phyloP scores from a whole-genome alignment of 192 early-diverging fungal genomes.

The Coemansia pectinata region DNA sequence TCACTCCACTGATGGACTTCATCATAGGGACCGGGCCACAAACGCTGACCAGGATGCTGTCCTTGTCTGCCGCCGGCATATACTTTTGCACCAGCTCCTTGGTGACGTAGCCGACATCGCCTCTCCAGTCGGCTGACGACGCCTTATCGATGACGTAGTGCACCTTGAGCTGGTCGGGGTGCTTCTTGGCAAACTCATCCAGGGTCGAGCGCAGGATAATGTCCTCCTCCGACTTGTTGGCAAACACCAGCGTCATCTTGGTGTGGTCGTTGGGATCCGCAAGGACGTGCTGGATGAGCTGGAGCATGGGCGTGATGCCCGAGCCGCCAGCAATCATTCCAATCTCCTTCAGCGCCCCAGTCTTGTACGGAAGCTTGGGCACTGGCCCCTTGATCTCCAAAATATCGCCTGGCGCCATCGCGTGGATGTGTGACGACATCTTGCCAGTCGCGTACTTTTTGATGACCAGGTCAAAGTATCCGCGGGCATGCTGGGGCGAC shows the following conservation, averaged over 20 bases:
- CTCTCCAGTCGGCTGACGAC: constrained; percentile 62
- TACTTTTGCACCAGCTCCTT: constrained; percentile 67
- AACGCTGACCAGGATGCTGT: constrained; percentile 60
- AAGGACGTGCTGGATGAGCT: constrained; percentile 71
- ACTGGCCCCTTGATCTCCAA: constrained; percentile 84
- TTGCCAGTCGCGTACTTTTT: constrained; percentile 74
- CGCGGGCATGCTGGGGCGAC: constrained; percentile 56
- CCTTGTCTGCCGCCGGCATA: constrained; percentile 61
- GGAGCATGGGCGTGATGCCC: constrained; percentile 82
- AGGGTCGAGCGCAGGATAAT: constrained; percentile 72
- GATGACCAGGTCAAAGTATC: constrained; percentile 78
- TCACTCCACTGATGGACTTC: constrained; percentile 70
- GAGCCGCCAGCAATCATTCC: constrained; percentile 87
- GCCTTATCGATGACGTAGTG: constrained; percentile 69
- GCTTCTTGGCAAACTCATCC: constrained; percentile 58
- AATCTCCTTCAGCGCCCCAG: constrained; percentile 65
- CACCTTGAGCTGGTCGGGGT: constrained; percentile 67
- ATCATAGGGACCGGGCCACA: constrained; percentile 77
- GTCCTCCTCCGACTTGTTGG: constrained; percentile 75
- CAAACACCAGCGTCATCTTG: constrained; percentile 74
- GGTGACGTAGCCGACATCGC: constrained; percentile 74
- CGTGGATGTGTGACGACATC: constrained; percentile 66
- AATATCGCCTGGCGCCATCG: constrained; percentile 69
- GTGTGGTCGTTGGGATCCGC: constrained; percentile 67
- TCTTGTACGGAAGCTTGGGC: constrained; percentile 67